Evolutionary conservation across 176 grass and related monocot species (phyloP).

Genomic region (Oryza officinalis): DNA sequence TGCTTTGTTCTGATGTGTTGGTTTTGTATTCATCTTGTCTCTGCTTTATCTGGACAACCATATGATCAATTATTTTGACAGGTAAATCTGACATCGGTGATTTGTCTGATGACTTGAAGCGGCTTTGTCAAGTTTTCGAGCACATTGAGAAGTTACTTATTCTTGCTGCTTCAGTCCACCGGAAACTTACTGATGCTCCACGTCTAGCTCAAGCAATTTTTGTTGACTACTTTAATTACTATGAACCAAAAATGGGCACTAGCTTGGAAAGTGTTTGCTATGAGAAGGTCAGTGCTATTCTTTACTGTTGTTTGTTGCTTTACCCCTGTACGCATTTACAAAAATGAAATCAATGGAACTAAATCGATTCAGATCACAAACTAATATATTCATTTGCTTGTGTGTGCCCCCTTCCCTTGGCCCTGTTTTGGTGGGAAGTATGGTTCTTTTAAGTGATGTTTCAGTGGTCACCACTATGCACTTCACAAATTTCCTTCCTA

Average conservation of each 20-base stretch:
- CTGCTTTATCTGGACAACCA: constrained; percentile 15
- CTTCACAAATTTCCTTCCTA: not conserved
- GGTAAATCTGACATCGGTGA: constrained; percentile 68
- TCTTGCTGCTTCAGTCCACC: constrained; percentile 78
- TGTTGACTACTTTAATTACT: constrained; percentile 79
- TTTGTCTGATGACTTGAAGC: constrained; percentile 77
- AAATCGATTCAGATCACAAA: not conserved
- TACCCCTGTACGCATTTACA: constrained; percentile 1
- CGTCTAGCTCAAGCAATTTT: constrained; percentile 77
- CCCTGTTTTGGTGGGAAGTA: not conserved
- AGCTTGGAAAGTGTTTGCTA: constrained; percentile 79
- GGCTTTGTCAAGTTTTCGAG: constrained; percentile 83
- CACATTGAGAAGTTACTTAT: constrained; percentile 89
- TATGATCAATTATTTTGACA: constrained; percentile 39
- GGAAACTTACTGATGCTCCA: constrained; percentile 69
- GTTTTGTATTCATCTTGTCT: not conserved
- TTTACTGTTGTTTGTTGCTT: constrained; percentile 17
- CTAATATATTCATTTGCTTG: constrained; percentile 9
- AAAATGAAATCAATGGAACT: not conserved
- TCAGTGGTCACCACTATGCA: not conserved
- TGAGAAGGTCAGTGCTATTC: constrained; percentile 66
- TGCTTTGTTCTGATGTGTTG: not conserved
- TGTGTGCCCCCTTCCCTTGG: not conserved
- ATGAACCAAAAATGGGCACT: constrained; percentile 90
- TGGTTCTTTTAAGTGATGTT: not conserved